phyloP scores from a whole-genome alignment of 164 flowering plant species.

The Brasenia schreberi region DNA sequence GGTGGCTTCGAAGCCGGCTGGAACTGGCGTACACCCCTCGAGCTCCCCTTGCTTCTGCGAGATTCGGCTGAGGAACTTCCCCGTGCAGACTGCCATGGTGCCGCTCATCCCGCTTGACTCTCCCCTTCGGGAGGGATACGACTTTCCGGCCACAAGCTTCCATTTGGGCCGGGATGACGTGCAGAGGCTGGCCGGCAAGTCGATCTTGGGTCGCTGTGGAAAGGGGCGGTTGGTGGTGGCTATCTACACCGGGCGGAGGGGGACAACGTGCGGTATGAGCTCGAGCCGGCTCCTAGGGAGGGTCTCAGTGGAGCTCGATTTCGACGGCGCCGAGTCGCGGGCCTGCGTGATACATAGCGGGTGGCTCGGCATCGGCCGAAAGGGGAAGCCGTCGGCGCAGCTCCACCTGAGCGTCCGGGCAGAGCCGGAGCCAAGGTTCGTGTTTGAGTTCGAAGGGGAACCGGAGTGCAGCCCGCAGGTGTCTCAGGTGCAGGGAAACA shows the following conservation, averaged over 20 bases:
- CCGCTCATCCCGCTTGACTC: slow-evolving; percentile 32
- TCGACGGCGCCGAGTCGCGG: slow-evolving; percentile 35
- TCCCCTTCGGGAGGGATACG: slow-evolving; percentile 20
- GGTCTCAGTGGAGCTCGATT: slow-evolving; percentile 51
- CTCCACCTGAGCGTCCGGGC: slow-evolving; percentile 63
- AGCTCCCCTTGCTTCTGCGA: slow-evolving; percentile 66
- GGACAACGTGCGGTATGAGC: slow-evolving; percentile 57
- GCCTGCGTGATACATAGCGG: slow-evolving; percentile 53
- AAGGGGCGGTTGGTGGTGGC: slow-evolving; percentile 33
- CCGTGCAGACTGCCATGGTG: slow-evolving; percentile 39
- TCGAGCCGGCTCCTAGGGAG: slow-evolving; percentile 70
- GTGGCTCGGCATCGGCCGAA: slow-evolving; percentile 56
- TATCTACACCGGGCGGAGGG: slow-evolving; percentile 61
- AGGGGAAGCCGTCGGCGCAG: slow-evolving; percentile 25
- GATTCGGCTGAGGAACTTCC: slow-evolving; percentile 43
- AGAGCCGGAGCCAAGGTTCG: slow-evolving; percentile 91
- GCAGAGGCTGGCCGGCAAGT: slow-evolving; percentile 33
- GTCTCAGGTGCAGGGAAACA: slow-evolving; percentile 63
- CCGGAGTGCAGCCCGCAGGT: slow-evolving; percentile 94
- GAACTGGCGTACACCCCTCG: slow-evolving; percentile 56
- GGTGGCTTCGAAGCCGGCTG: slow-evolving; percentile 42
- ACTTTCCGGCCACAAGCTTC: slow-evolving; percentile 38
- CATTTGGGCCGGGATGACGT: slow-evolving; percentile 54
- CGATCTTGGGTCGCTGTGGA: slow-evolving; percentile 21
- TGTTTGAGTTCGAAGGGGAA: slow-evolving; percentile 84